Evolutionary conservation across 1,139 yeast species (phyloP), one percentile per base, ranked within the genome.

Genomic region (Yamadazyma triangularis): DNA sequence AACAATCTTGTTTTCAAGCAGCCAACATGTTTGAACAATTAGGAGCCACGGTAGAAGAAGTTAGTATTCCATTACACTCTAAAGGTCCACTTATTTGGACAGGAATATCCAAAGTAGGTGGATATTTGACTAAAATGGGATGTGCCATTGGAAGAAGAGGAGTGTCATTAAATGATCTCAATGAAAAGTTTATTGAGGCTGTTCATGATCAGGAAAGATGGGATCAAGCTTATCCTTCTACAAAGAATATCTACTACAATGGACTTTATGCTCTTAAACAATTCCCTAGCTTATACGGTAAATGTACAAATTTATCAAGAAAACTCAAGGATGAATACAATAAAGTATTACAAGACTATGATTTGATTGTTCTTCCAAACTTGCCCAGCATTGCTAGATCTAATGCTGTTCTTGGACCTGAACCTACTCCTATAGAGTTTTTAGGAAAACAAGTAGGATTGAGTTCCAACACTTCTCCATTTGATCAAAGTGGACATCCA

Each of bases 401-500:
- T 2, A 43, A 41, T 25, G 45, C 35, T 5, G 13, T 33, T 3
- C 30, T 34, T 9, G 34, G 39, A 23, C 23, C 23, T 18, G 42
- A 35, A 19, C 39, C 44, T 4, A 34, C 35, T 15, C 46, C 46
- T 9, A 27, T 42, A n/a, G 46, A 42, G 15, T 30, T 42, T 28
- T 39, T 42, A 21, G 40, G 39, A 15, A 54, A 54, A 27, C 57
- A 59, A 12, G 44, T 57, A 19, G 66, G 66, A 8, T 40, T 60
- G 28, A 58, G 56, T 38, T 53, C 58, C 11, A 60, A 60, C 39
- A 58, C 65, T 4, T 56, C 58, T 15, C 54, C 56, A 22, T 60
- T 60, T 42, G 52, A 59, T 37, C 50, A 51, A 36, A 56, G 60
- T 18, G 65, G 65, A 2, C 62, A 58, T 31, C 65, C 65, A 15